Conservation (phyloP, 768 basidiomycete species). For the Auriscalpium orientale region DNA sequence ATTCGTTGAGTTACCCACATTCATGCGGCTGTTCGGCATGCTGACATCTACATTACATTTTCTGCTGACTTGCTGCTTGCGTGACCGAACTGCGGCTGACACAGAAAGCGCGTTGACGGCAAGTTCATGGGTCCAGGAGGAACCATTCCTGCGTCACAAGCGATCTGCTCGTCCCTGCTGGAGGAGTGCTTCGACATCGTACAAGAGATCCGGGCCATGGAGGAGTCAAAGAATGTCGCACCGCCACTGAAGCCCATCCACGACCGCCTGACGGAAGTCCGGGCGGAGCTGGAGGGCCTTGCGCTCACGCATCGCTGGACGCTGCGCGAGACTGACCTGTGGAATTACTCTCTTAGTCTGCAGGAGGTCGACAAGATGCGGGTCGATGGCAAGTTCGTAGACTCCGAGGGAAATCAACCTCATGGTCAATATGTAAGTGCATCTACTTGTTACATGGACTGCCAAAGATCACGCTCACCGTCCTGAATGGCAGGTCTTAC, state of each 20-base stretch:
- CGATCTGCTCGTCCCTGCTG: conserved; percentile 81
- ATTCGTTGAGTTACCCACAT: conserved; percentile 68
- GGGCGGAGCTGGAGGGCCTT: conserved; percentile 83
- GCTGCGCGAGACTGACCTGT: conserved; percentile 86
- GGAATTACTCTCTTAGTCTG: conserved; percentile 87
- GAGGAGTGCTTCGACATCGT: conserved; percentile 96
- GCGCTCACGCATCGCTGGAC: conserved; percentile 97
- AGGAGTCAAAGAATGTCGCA: conserved; percentile 83
- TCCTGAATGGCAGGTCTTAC: conserved; percentile 55
- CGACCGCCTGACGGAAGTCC: conserved; percentile 81
- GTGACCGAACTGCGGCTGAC: too few species aligned
- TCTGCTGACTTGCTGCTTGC: background rate
- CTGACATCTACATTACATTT: background rate
- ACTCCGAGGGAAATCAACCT: conserved; percentile 86
- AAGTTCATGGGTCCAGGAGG: conserved; percentile 92
- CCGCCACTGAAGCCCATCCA: conserved; percentile 86
- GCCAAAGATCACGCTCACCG: background rate
- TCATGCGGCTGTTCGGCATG: background rate
- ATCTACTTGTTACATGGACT: background rate
- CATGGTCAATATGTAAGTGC: conserved; percentile 86
- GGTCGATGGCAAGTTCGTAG: conserved; percentile 94
- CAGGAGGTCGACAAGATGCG: conserved; percentile 98
- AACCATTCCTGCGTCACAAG: conserved; percentile 85
- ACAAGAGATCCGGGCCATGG: conserved; percentile 91
- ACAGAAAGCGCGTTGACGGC: conserved; percentile 86